Percentiles rank a stretch among this genome's conserved stretches.
Conservation (phyloP, 495 filamentous ascomycete species). For the Penicillium taxi region DNA sequence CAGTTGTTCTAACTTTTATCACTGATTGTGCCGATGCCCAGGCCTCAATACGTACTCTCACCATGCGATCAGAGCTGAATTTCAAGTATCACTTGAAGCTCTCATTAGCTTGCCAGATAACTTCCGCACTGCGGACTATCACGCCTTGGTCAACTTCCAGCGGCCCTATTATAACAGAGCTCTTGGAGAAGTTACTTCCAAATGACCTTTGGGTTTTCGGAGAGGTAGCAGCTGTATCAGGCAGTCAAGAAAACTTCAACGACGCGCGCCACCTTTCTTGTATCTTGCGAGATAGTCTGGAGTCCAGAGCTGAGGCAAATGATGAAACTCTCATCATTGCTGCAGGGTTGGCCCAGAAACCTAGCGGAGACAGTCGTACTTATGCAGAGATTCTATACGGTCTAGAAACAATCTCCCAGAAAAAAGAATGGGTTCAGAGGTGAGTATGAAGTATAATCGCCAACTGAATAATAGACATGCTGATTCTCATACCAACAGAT, state of each 20-base stretch:
- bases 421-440: conserved; percentile 9
- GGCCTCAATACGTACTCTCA: conserved; percentile 16
- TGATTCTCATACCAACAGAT: conserved; percentile 1
- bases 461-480: background rate
- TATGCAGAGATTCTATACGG: conserved; percentile 10
- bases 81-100: conserved; percentile 18
- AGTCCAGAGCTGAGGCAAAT: conserved; percentile 5
- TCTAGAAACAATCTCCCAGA: conserved; percentile 6
- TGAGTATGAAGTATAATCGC: background rate
- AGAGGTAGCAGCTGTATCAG: conserved; percentile 14
- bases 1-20: conserved; percentile 6
- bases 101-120: conserved; percentile 17
- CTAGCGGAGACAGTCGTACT: background rate
- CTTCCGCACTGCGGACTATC: conserved; percentile 18
- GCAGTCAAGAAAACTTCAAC: conserved; percentile 12
- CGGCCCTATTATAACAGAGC: conserved; percentile 6
- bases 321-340: conserved; percentile 13
- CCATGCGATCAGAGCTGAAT: conserved; percentile 8
- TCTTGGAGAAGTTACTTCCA: conserved; percentile 13
- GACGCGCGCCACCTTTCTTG: conserved; percentile 16
- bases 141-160: conserved; percentile 13
- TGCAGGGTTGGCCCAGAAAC: conserved; percentile 6
- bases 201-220: conserved; percentile 14
- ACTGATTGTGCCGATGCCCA: conserved; percentile 12
- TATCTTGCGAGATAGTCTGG: conserved; percentile 15